Evolutionary conservation across 2,329 filamentous ascomycete species (phyloP).

Genomic region (Keithomyces neogunnii): DNA sequence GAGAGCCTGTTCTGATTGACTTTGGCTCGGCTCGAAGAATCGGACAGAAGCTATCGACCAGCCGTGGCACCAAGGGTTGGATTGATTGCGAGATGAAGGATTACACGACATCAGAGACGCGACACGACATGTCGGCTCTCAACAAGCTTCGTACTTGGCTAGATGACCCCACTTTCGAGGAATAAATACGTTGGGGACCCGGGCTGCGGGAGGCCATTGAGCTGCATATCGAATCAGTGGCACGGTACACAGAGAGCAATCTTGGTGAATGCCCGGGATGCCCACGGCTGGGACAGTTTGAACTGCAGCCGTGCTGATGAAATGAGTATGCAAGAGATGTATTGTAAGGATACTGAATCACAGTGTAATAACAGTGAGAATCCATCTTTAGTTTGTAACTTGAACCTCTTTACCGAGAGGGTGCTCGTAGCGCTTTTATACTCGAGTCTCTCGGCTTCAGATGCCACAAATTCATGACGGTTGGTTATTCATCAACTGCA

Average conservation of each 20-base stretch:
- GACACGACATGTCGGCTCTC: constrained; percentile 9
- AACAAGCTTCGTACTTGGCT: constrained; percentile 10
- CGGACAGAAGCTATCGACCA: not conserved
- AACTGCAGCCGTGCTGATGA: too few species aligned
- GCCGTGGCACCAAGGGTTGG: constrained; percentile 10
- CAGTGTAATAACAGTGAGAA: too few species aligned
- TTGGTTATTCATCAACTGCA: too few species aligned
- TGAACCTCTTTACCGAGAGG: too few species aligned
- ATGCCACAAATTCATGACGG: too few species aligned
- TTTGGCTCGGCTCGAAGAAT: constrained; percentile 8
- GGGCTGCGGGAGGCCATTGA: not conserved
- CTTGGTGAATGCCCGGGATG: not conserved
- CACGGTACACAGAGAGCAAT: too few species aligned
- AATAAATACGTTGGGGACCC: not conserved
- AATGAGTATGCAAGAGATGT: too few species aligned
- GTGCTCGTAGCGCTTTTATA: too few species aligned
- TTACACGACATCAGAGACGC: constrained; percentile 10
- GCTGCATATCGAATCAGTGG: not conserved
- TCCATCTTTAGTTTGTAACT: too few species aligned
- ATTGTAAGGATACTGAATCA: too few species aligned
- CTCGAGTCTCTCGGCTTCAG: too few species aligned
- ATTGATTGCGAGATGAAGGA: constrained; percentile 6
- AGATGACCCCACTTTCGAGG: not conserved
- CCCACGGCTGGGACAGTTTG: too few species aligned
- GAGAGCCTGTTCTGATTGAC: constrained; percentile 11